Conservation (phyloP, 192 early-diverging fungal species). For the Diversispora eburnea region DNA sequence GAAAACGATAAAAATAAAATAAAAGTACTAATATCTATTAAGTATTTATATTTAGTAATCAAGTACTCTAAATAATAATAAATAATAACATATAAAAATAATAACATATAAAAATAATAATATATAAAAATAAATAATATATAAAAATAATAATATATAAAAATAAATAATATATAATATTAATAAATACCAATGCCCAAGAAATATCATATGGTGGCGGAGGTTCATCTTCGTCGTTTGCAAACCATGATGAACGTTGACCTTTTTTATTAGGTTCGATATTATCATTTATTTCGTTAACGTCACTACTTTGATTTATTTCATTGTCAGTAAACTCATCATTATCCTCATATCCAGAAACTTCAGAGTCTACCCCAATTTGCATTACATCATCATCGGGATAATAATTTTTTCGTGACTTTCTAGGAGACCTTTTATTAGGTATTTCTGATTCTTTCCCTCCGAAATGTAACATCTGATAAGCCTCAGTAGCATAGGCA, state of each 20-base stretch:
- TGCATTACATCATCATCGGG: constrained; percentile 19
- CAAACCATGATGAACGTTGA: neutral
- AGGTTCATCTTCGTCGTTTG: constrained; percentile 23
- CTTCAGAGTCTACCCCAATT: constrained; percentile 7
- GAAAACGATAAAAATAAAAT: neutral
- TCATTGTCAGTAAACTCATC: constrained; percentile 7
- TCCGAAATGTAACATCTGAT: neutral
- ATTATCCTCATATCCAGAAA: neutral
- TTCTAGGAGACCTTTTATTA: neutral
- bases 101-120: too few relatives aligned
- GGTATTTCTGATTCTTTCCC: neutral
- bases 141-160: too few relatives aligned
- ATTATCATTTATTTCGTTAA: neutral
- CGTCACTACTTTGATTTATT: neutral
- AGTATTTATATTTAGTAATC: too few relatives aligned
- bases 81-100: too few relatives aligned
- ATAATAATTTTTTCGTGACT: neutral
- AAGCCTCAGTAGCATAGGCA: neutral
- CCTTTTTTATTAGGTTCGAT: neutral
- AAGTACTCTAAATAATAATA: too few relatives aligned
- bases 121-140: too few relatives aligned
- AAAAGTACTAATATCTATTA: neutral
- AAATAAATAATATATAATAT: too few relatives aligned
- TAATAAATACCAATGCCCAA: neutral
- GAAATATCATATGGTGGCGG: constrained; percentile 28